Percentiles rank a stretch among this genome's conserved stretches.
These are phyloP conservation scores for Dendrocalamus sinicus DNA, from an alignment of 176 grass and related monocot species.

Conservation along the genomic window DNA sequence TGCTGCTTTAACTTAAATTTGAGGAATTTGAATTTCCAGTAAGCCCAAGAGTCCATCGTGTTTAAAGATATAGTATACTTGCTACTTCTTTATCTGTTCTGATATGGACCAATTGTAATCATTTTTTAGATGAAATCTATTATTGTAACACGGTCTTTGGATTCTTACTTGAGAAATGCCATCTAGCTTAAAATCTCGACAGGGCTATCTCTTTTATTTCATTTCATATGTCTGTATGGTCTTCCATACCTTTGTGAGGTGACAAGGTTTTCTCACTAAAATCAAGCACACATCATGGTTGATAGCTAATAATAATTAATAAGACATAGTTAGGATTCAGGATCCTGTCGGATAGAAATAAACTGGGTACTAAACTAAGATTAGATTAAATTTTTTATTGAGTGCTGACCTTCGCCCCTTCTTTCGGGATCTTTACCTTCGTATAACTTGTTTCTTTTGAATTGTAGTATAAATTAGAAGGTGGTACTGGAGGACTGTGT, in stretches of 20 bases:
- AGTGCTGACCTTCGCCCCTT: constrained; percentile 21
- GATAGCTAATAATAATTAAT: background rate
- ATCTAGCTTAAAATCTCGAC: constrained; percentile 8
- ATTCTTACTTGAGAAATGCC: background rate
- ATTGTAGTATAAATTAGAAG: constrained; percentile 1
- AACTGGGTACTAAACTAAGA: background rate
- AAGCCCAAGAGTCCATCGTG: background rate
- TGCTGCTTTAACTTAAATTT: background rate
- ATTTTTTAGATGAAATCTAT: background rate
- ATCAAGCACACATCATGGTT: background rate
- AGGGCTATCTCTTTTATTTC: background rate
- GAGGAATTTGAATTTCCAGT: background rate
- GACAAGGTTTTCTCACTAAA: background rate
- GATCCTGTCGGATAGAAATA: constrained; percentile 1
- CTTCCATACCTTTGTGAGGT: background rate
- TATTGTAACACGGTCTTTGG: background rate
- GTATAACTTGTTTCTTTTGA: background rate
- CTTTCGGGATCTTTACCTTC: background rate
- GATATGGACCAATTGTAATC: background rate
- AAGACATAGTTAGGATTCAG: background rate
- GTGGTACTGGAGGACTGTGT: background rate
- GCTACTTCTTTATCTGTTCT: background rate
- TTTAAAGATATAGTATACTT: background rate
- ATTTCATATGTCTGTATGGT: background rate
- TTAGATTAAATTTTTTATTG: background rate